Evolutionary conservation across 1,139 yeast species (phyloP).

Genomic region (Geotrichum europaeum): DNA sequence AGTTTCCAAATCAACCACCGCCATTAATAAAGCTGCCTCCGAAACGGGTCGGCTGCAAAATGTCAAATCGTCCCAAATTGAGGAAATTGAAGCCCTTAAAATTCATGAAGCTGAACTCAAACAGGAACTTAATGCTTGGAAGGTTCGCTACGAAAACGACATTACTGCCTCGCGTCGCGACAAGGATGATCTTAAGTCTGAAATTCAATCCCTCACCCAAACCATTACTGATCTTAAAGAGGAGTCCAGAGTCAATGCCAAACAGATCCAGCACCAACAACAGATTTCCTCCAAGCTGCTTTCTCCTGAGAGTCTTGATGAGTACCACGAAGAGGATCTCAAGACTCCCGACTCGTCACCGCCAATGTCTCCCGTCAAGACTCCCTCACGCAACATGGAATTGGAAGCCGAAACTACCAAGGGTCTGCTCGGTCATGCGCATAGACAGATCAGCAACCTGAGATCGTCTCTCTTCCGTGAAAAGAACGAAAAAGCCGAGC

Average conservation of each 20-base stretch:
- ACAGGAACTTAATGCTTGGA: constrained; percentile 25
- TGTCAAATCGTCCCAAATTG: constrained; percentile 28
- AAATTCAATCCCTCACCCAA: constrained; percentile 24
- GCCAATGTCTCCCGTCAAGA: constrained; percentile 40
- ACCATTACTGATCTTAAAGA: constrained; percentile 17
- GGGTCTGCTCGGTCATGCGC: constrained; percentile 62
- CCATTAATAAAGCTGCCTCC: constrained; percentile 26
- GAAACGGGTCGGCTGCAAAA: constrained; percentile 26
- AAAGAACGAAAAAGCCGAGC: constrained; percentile 34
- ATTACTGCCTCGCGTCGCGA: constrained; percentile 20
- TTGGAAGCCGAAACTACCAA: constrained; percentile 64
- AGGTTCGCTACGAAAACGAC: constrained; percentile 24
- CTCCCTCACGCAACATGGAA: constrained; percentile 47
- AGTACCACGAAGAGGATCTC: constrained; percentile 27
- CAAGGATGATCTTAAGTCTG: constrained; percentile 25
- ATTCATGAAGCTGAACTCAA: constrained; percentile 28
- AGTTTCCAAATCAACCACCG: constrained; percentile 27
- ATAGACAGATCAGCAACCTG: constrained; percentile 37
- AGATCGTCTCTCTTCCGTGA: constrained; percentile 32
- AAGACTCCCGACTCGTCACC: constrained; percentile 35
- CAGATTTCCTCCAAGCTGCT: background rate
- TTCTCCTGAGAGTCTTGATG: background rate
- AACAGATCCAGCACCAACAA: background rate
- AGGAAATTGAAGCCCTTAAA: constrained; percentile 30
- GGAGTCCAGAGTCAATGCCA: constrained; percentile 32